These are phyloP conservation scores for Aspergillus affinis DNA, from an alignment of 495 filamentous ascomycete species.

Conservation along the genomic window DNA sequence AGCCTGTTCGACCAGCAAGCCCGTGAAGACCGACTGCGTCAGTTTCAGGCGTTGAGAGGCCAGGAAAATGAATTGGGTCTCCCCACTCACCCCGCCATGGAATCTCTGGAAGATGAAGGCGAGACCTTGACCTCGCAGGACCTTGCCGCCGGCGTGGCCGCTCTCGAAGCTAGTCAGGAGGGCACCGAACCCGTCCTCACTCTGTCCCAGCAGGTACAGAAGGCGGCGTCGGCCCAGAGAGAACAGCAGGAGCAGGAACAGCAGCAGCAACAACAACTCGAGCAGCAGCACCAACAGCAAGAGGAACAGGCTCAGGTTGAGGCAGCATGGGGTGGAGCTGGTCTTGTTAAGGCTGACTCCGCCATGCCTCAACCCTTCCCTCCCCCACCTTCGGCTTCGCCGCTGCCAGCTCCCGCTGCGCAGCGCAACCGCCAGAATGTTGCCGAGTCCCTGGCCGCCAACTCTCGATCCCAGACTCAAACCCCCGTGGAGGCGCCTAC, in stretches of 20 bases:
- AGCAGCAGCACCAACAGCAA: constrained; percentile 25
- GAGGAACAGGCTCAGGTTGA: constrained; percentile 48
- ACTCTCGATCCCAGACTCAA: constrained; percentile 70
- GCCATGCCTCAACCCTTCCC: constrained; percentile 79
- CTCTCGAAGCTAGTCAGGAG: neutral
- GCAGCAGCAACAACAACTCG: constrained; percentile 8
- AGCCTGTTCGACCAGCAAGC: constrained; percentile 51
- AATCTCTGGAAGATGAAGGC: constrained; percentile 10
- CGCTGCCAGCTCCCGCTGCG: constrained; percentile 81
- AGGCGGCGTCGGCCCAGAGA: constrained; percentile 66
- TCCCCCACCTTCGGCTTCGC: constrained; percentile 68
- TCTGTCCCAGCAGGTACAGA: constrained; percentile 84
- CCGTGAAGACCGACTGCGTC: constrained; percentile 59
- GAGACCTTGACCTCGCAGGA: constrained; percentile 18
- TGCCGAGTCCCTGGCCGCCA: constrained; percentile 73
- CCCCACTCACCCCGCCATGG: constrained; percentile 40
- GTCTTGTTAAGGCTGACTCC: constrained; percentile 46
- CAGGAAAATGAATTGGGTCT: constrained; percentile 51
- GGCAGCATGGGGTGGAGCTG: constrained; percentile 49
- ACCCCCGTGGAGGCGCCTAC: constrained; percentile 63
- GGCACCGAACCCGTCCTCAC: constrained; percentile 52
- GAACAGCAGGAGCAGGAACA: constrained; percentile 52
- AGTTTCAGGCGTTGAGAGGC: constrained; percentile 60
- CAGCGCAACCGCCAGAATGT: constrained; percentile 81
- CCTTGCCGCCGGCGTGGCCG: constrained; percentile 22